Conservation (phyloP, 1,284 basidiomycete genomes). For the Leccinum proliferum region DNA sequence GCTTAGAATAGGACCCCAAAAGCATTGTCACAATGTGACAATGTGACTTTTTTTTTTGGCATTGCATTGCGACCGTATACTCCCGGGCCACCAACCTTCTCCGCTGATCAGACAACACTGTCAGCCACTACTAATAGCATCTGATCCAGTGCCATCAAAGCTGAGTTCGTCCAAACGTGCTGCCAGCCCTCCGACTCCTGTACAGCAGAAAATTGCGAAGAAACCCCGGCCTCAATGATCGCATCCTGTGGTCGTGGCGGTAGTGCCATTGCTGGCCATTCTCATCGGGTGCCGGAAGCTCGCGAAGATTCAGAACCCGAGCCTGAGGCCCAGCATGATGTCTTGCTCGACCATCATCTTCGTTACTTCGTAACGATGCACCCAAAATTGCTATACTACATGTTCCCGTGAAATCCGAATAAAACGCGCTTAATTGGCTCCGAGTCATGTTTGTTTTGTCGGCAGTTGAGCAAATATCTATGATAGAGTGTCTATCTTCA, state of each 20-base stretch:
- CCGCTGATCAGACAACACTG: too few relatives aligned
- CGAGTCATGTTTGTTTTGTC: too few relatives aligned
- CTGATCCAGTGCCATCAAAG: neutral
- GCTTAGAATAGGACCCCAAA: too few relatives aligned
- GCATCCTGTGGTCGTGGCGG: neutral
- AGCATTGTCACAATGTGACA: too few relatives aligned
- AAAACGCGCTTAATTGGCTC: neutral
- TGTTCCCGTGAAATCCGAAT: neutral
- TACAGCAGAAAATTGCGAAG: neutral
- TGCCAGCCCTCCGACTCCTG: neutral
- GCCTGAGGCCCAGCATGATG: neutral
- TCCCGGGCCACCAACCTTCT: too few relatives aligned
- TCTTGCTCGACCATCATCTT: neutral
- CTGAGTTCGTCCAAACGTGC: neutral
- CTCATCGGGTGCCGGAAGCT: neutral
- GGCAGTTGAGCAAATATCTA: too few relatives aligned
- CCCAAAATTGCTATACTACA: neutral
- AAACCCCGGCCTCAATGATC: neutral
- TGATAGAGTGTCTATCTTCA: too few relatives aligned
- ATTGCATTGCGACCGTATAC: too few relatives aligned
- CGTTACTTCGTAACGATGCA: neutral
- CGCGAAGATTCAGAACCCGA: neutral
- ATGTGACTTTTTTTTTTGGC: too few relatives aligned
- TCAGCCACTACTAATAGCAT: neutral
- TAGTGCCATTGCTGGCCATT: neutral